Conservation (phyloP, 495 filamentous ascomycete species). For the Penicillium antarcticum region DNA sequence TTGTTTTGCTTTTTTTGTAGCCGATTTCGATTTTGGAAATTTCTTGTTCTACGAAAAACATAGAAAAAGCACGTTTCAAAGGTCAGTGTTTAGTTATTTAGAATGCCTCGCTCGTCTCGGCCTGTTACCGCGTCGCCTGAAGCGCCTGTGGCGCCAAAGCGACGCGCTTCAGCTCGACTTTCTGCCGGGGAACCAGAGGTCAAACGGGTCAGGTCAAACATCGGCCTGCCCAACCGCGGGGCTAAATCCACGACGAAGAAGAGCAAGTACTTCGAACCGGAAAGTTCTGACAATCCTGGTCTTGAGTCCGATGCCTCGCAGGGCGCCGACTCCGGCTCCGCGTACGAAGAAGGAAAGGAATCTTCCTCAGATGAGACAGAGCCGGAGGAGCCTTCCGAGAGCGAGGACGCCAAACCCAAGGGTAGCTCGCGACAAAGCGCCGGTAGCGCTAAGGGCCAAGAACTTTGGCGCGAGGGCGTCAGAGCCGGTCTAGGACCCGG, state of each 20-base stretch:
- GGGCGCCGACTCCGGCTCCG: constrained; percentile 24
- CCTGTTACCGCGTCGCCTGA: constrained; percentile 33
- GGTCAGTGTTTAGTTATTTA: constrained; percentile 8
- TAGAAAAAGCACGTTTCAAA: constrained; percentile 1
- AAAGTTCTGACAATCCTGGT: constrained; percentile 29
- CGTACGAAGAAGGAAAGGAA: constrained; percentile 23
- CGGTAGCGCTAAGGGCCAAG: constrained; percentile 35
- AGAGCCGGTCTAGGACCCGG: constrained; percentile 57
- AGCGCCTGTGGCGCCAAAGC: constrained; percentile 38
- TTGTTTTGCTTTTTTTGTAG: neutral
- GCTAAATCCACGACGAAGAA: constrained; percentile 51
- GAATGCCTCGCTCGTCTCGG: constrained; percentile 40
- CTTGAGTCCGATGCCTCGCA: constrained; percentile 19
- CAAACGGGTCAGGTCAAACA: constrained; percentile 46
- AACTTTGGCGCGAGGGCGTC: constrained; percentile 57
- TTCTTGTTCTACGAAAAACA: neutral
- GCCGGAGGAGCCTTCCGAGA: constrained; percentile 14
- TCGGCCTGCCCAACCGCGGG: constrained; percentile 17
- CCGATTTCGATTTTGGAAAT: neutral
- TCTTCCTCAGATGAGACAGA: constrained; percentile 18
- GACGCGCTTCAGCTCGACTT: constrained; percentile 35
- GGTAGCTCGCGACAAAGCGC: constrained; percentile 3
- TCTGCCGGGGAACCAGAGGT: constrained; percentile 30
- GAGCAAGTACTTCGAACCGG: constrained; percentile 54
- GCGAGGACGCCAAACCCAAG: constrained; percentile 20